These are phyloP conservation scores for Boletellus sp. DNA, from an alignment of 1,284 basidiomycete species.

Conservation along the genomic window DNA sequence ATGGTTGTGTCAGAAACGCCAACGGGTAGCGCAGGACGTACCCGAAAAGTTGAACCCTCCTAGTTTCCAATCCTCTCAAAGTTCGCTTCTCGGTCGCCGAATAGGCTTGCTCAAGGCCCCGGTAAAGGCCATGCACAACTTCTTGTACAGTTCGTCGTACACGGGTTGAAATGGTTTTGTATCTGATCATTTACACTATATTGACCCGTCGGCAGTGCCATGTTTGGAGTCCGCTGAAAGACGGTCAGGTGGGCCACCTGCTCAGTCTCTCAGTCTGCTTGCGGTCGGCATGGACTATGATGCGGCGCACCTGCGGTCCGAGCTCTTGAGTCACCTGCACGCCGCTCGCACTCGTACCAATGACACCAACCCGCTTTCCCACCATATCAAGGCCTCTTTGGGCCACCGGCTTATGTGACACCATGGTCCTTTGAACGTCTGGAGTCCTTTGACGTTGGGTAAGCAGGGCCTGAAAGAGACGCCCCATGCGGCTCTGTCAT, in stretches of 20 bases:
- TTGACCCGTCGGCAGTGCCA: conserved; percentile 15
- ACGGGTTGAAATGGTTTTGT: conserved; percentile 17
- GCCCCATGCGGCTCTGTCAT: conserved; percentile 5
- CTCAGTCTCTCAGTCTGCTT: neutral
- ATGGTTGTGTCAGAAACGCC: neutral
- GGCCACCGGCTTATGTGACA: conserved; percentile 16
- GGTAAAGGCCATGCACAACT: neutral
- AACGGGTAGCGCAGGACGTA: neutral
- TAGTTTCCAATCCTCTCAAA: conserved; percentile 13
- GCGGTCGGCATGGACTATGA: neutral
- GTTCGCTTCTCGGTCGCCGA: neutral
- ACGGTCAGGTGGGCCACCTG: conserved; percentile 15
- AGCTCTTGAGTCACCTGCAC: conserved; percentile 17
- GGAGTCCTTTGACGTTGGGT: conserved; percentile 12
- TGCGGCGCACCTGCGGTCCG: conserved; percentile 9
- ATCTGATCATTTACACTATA: conserved; percentile 1
- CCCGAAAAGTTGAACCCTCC: conserved; percentile 9
- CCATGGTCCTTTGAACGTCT: conserved; percentile 9
- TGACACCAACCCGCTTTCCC: conserved; percentile 12
- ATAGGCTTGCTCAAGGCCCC: neutral
- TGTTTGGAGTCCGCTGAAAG: conserved; percentile 21
- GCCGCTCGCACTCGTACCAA: conserved; percentile 17
- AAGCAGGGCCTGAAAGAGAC: conserved; percentile 6
- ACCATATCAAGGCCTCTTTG: conserved; percentile 3
- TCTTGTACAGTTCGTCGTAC: conserved; percentile 12